These are phyloP conservation scores for Hyphopichia homilentoma DNA, from an alignment of 805 yeast species.

Conservation along the genomic window DNA sequence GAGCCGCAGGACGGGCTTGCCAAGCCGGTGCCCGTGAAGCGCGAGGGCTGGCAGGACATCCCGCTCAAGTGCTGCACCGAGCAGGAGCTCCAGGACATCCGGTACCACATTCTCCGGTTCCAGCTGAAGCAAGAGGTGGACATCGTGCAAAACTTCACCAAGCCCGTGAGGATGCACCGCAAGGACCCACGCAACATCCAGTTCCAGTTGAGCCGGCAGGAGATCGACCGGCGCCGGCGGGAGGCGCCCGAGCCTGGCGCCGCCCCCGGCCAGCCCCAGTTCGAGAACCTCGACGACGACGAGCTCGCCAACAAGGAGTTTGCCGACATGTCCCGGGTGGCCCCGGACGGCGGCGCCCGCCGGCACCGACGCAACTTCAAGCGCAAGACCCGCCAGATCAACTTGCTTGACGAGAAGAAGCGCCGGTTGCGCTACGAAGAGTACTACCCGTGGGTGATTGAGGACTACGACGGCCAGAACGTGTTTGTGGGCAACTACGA, in stretches of 20 bases:
- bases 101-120: slow-evolving; percentile 80
- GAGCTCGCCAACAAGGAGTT: no score
- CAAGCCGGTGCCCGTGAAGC: slow-evolving; percentile 5
- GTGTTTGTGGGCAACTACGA: slow-evolving; percentile 96
- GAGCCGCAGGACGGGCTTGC: slow-evolving; percentile 11
- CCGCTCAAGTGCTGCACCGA: slow-evolving; percentile 69
- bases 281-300: slow-evolving; percentile 12
- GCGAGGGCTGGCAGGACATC: slow-evolving; percentile 45
- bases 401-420: slow-evolving; percentile 76
- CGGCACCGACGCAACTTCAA: slow-evolving; percentile 58
- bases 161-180: slow-evolving; percentile 85
- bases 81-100: slow-evolving; percentile 66
- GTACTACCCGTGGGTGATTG: slow-evolving; percentile 96
- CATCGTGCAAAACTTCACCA: slow-evolving; percentile 65
- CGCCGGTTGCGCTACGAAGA: slow-evolving; percentile 89
- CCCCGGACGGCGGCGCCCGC: slow-evolving; percentile 90
- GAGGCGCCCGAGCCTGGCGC: slow-evolving; percentile 12
- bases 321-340: slow-evolving; percentile 65
- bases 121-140: slow-evolving; percentile 71
- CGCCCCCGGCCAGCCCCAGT: slow-evolving; percentile 10
- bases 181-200: slow-evolving; percentile 92
- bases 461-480: slow-evolving; percentile 90
- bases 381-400: slow-evolving; percentile 81
- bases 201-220: slow-evolving; percentile 75
- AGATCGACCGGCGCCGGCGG: slow-evolving; percentile 55